Base-by-base conservation (phyloP, 1,139 yeast species). In the Debaryomyces fabryi region DNA sequence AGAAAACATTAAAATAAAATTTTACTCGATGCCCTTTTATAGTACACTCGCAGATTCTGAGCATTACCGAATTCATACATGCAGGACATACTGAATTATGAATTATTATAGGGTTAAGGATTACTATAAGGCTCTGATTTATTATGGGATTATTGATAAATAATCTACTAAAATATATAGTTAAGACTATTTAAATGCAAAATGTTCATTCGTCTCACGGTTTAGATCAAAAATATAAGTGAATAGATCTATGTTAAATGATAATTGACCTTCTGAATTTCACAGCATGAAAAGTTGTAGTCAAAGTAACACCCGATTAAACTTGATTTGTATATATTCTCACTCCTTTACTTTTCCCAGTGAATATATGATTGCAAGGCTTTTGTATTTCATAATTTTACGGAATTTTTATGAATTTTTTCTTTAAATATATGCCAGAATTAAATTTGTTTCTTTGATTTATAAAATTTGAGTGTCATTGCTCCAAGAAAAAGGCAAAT, bases 401-500 rank as follows among this genome's bases (percentile, higher is more conserved):
- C 10, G 6, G 1, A 20, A 6, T 27, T n/a, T 25, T 16, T 12
- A 20, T 20, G 15, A 38, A 36, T 10, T 27, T 9, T 2, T 27
- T 10, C 13, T 12, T 12, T 27, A 27, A 27, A 27, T 27, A 12
- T 10, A 27, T 27, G 40, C 39, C 18, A 24, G 10, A 24, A 6
- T 40, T 41, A 50, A 30, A 46, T 37, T 45, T 48, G 37, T 7
- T 46, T 51, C 39, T 52, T 51, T 47, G 47, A 52, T 42, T 51
- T 59, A 30, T 54, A 42, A 47, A 53, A 61, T 36, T 57, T 48
- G 38, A 49, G 47, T 34, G 63, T 52, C 21, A 60, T 45, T 38
- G 59, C 48, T 42, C 56, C 60, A 35, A 58, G 39, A 8, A 58
- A 42, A 27, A 56, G 27, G 45, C 57, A 60, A 15, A 58, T 47